phyloP scores from a whole-genome alignment of 352 stramenopile genomes.

The Pythium myriotylum region DNA sequence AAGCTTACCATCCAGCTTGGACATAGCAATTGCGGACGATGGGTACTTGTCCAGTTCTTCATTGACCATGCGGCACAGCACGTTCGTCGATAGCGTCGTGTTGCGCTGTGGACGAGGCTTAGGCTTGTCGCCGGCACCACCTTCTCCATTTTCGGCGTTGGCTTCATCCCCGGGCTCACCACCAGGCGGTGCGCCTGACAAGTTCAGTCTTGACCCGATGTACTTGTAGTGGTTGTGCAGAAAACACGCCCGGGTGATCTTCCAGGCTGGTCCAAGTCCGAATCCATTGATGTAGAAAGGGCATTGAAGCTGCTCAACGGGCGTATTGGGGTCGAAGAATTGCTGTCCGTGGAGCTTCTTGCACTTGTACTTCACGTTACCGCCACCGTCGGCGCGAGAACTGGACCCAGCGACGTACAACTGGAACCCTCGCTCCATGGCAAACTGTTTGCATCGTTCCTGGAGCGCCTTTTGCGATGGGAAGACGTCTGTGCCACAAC shows the following conservation, averaged over 20 bases:
- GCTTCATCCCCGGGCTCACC: slow-evolving; percentile 5
- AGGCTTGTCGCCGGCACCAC: not conserved
- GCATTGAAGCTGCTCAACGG: slow-evolving; percentile 53
- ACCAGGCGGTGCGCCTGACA: slow-evolving; percentile 6
- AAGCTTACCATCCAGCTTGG: slow-evolving; percentile 72
- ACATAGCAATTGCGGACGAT: slow-evolving; percentile 56
- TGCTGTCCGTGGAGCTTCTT: slow-evolving; percentile 83
- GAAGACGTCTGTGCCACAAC: slow-evolving; percentile 65
- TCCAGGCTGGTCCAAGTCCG: slow-evolving; percentile 64
- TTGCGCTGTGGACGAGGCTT: slow-evolving; percentile 50
- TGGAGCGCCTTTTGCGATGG: slow-evolving; percentile 62
- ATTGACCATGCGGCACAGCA: slow-evolving; percentile 72
- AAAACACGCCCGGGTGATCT: slow-evolving; percentile 76
- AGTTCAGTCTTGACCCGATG: slow-evolving; percentile 53
- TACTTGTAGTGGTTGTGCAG: slow-evolving; percentile 89
- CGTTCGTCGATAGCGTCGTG: slow-evolving; percentile 80
- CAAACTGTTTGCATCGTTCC: slow-evolving; percentile 80
- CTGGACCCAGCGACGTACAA: slow-evolving; percentile 69
- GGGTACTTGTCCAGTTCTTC: slow-evolving; percentile 70
- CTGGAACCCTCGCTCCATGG: slow-evolving; percentile 75
- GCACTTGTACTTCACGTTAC: slow-evolving; percentile 84
- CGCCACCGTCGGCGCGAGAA: slow-evolving; percentile 62
- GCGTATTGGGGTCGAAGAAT: slow-evolving; percentile 65
- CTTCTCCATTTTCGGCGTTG: not conserved
- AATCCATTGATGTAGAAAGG: slow-evolving; percentile 86